Base-by-base conservation (phyloP, 768 basidiomycete genomes). In the Strobilomyces confusus region DNA sequence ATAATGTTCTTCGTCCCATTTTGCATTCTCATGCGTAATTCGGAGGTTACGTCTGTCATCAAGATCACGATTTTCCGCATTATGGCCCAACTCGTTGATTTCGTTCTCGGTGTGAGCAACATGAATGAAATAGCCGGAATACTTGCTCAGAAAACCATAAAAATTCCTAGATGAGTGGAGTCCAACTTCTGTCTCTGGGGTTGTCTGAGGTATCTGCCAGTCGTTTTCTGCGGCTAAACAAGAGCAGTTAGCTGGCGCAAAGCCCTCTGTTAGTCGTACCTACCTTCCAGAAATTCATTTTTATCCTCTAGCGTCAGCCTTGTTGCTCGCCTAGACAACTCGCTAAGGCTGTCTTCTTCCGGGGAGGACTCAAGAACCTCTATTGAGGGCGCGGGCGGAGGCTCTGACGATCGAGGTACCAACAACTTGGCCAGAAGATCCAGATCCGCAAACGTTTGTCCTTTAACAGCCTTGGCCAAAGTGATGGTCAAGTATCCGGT, bases 1-100 rank as follows among this genome's bases (percentile, higher is more conserved):
- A 65, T 92, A 93, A 70, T 92, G 76, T 61, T 92, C 89, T 61
- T 82, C 83, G 60, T 92, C 85, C 80, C 85, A 94, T 69, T 91
- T 92, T 29, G 78, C 74, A 36, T 92, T 75, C 66, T 92, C 91
- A 56, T 82, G 83, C 50, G 71, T 66, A 12, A 81, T 58, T 44
- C 89, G 79, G 54, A 73, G 74, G 38, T 54, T 59, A 26, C 82
- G 76, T 34, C 89, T 78, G 57, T 86, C 82, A 4, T 68, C 64
- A 13, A 62, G 68, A 13, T 73, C 65, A 49, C 79, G 79, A 1
- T 64, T 75, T 70, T 94, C 91, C 14, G 78, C 84, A 55, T 84
- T 78, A 17, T 72, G 47, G 5, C 89, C 89, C 14, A 92, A 76
- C 62, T 91, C 89, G 62, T 92, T 89, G 12, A 91, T 75, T 63